Conservation (phyloP, 2,329 filamentous ascomycete genomes). For the Botrytis squamosa region DNA sequence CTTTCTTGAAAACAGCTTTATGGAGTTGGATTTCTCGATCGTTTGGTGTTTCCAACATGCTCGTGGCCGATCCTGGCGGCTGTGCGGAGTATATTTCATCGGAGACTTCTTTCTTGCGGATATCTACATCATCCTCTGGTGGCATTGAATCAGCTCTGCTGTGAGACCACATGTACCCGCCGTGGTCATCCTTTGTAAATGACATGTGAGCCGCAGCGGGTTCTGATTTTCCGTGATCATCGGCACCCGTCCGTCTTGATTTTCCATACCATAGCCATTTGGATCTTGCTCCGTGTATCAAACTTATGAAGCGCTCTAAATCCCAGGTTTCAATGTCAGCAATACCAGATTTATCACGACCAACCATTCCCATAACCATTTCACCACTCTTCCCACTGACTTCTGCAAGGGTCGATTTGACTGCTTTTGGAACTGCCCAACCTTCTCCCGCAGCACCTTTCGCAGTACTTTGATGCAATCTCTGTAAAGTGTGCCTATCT, state of each 20-base stretch:
- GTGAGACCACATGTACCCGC: conserved; percentile 46
- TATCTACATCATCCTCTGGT: conserved; percentile 52
- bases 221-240: conserved; percentile 46
- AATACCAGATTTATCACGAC: conserved; percentile 79
- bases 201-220: conserved; percentile 49
- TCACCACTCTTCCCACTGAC: conserved; percentile 92
- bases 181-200: conserved; percentile 58
- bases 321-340: conserved; percentile 91
- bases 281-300: conserved; percentile 76
- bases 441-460: conserved; percentile 87
- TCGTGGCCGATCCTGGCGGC: conserved; percentile 48
- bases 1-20: conserved; percentile 72
- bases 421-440: conserved; percentile 88
- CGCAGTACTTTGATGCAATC: conserved; percentile 77
- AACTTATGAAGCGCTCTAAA: conserved; percentile 75
- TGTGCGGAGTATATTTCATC: conserved; percentile 45
- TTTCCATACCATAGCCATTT: conserved; percentile 98
- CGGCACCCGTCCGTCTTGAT: conserved; percentile 60
- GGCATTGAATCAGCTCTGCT: conserved; percentile 53
- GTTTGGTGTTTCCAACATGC: conserved; percentile 50
- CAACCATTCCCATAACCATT: conserved; percentile 93
- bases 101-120: conserved; percentile 43
- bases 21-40: conserved; percentile 57
- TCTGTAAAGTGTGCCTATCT: conserved; percentile 79
- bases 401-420: conserved; percentile 93